phyloP scores from a whole-genome alignment of 805 yeast genomes.

The Kockiozyma suomiensis region DNA sequence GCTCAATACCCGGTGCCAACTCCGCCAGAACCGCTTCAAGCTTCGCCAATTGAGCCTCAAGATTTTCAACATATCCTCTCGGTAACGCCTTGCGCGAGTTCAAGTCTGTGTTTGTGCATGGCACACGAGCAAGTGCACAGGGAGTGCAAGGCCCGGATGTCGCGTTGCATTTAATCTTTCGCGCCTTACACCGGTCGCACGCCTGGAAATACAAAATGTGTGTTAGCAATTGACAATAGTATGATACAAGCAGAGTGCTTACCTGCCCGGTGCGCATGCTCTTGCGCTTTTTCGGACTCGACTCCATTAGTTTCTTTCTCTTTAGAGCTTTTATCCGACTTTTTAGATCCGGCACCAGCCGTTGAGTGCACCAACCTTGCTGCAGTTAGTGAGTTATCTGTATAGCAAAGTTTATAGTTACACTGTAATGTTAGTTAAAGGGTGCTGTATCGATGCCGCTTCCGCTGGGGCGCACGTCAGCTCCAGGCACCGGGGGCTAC shows the following conservation, averaged over 20 bases:
- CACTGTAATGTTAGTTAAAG: background rate
- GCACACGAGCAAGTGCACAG: conserved; percentile 30
- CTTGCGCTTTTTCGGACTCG: conserved; percentile 4
- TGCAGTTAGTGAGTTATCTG: background rate
- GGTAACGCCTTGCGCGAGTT: conserved; percentile 33
- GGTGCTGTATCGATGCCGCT: background rate
- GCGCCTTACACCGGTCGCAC: conserved; percentile 31
- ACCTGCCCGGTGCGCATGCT: conserved; percentile 30
- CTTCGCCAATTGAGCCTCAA: conserved; percentile 21
- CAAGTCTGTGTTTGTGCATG: conserved; percentile 33
- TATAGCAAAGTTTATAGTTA: background rate
- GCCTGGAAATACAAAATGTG: conserved; percentile 3
- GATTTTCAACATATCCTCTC: conserved; percentile 30
- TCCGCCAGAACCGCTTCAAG: background rate
- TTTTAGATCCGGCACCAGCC: background rate
- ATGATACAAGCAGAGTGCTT: background rate
- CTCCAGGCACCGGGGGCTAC: too few species aligned
- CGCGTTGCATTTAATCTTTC: conserved; percentile 33
- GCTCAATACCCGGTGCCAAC: conserved; percentile 20
- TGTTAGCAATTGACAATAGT: background rate
- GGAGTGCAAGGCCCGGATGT: conserved; percentile 34
- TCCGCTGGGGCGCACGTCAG: conserved; percentile 2
- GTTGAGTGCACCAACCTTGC: background rate
- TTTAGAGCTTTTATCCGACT: background rate
- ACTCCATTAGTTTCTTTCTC: background rate